Evolutionary conservation across 176 grass and related monocot genomes (phyloP).

Genomic region (Melocanna baccifera): DNA sequence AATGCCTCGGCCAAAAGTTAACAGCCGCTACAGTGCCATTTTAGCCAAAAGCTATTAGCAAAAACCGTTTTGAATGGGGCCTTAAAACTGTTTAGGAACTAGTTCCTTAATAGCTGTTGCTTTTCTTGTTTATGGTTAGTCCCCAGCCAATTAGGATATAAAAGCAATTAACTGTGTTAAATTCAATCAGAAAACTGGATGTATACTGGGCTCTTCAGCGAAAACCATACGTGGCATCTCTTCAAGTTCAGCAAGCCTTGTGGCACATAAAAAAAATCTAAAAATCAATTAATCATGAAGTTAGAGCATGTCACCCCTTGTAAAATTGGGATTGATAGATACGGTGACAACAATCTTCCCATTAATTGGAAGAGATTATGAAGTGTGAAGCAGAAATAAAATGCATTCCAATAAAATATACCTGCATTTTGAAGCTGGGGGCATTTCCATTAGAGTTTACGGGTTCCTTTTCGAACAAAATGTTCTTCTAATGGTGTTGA

Average conservation of each 20-base stretch:
- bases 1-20: too few species aligned
- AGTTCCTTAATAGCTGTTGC: not conserved
- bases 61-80: too few species aligned
- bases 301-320: not conserved
- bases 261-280: not conserved
- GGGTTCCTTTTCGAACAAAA: constrained; percentile 6
- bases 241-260: not conserved
- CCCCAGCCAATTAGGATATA: not conserved
- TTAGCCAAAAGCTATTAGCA: too few species aligned
- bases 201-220: not conserved
- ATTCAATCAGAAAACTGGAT: not conserved
- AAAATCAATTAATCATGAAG: not conserved
- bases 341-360: not conserved
- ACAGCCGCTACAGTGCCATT: too few species aligned
- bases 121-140: not conserved
- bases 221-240: not conserved
- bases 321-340: not conserved
- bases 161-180: not conserved
- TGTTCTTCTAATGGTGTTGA: not conserved
- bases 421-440: not conserved
- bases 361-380: constrained; percentile 14
- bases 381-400: not conserved
- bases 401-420: not conserved
- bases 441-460: not conserved
- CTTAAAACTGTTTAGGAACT: not conserved